Evolutionary conservation across 306 rosid genomes (phyloP), one percentile per base, ranked within the genome.

Genomic region (Rosa chinensis): DNA sequence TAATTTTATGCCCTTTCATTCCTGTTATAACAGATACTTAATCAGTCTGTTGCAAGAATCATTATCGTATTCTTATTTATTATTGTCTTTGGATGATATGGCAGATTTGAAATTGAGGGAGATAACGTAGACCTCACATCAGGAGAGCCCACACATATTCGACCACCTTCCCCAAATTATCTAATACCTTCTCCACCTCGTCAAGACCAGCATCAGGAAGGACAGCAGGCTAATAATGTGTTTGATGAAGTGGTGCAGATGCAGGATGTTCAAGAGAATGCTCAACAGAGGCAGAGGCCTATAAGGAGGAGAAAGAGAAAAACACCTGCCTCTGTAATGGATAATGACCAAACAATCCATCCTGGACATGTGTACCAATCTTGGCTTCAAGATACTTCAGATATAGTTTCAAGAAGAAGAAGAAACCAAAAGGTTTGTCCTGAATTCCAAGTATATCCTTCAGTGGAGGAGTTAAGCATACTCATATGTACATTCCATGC

Each of bases 101-200:
- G 66, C 82, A 94, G 98, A 86, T 94, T 94, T 84, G 97, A 91
- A 75, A 89, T 87, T 44, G 92, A 87, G 83, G 92, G 83, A 40
- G 93, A 92, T 39, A 96, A 86, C 5, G 43, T 74, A 40, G 84
- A 92, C 69, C 72, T 71, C 82, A 53, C 90, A 70, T 83, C 88
- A n/a, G 86, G 70, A 78, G 90, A 84, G 61, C 80, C 77, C 52
- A 66, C 85, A 64, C 89, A 89, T 72, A 79, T 88, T 13, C 69
- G 20, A 14, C 5, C 42, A 32, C 42, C 43, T 37, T 63, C 69
- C 74, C 88, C 83, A 39, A 25, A 64, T 12, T 77, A 78, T 40
- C 53, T 63, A 48, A 25, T 80, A 78, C 87, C 93, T 28, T 89
- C 96, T 79, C 93, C 97, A 49, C 90, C 90, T 77, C 82, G 5